Evolutionary conservation across 2,329 filamentous ascomycete species (phyloP).

Genomic region (Claviceps digitariae): DNA sequence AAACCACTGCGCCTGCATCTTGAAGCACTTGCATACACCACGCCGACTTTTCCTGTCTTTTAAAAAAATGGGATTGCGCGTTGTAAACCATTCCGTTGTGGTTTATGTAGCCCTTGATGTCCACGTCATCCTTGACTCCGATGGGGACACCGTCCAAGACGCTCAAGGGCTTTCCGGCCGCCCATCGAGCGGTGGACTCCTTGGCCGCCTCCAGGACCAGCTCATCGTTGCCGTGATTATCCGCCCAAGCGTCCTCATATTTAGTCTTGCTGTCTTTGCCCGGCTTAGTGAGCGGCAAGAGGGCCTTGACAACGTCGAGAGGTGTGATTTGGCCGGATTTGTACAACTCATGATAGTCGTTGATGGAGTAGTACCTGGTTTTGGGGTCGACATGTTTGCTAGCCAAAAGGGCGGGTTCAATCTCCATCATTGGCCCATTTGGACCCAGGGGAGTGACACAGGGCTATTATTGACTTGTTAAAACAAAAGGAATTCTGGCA

Average conservation of each 20-base stretch:
- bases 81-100: constrained; percentile 52
- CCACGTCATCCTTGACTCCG: constrained; percentile 70
- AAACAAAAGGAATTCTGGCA: too few relatives aligned
- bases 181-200: constrained; percentile 61
- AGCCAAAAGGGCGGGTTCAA: constrained; percentile 27
- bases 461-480: constrained; percentile 26
- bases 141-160: constrained; percentile 72
- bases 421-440: constrained; percentile 23
- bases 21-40: constrained; percentile 62
- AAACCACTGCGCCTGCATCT: constrained; percentile 59
- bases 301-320: constrained; percentile 52
- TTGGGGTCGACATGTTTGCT: constrained; percentile 26
- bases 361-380: constrained; percentile 51
- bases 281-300: constrained; percentile 57
- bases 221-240: constrained; percentile 42
- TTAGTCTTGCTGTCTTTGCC: constrained; percentile 38
- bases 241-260: constrained; percentile 63
- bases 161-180: constrained; percentile 48
- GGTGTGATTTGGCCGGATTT: constrained; percentile 57
- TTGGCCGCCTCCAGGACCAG: constrained; percentile 53
- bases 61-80: constrained; percentile 37
- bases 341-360: constrained; percentile 69
- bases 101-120: constrained; percentile 55
- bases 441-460: constrained; percentile 38
- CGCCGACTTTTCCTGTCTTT: constrained; percentile 38